Conservation (phyloP, 2,329 filamentous ascomycete species). For the Zymoseptoria tritici region DNA sequence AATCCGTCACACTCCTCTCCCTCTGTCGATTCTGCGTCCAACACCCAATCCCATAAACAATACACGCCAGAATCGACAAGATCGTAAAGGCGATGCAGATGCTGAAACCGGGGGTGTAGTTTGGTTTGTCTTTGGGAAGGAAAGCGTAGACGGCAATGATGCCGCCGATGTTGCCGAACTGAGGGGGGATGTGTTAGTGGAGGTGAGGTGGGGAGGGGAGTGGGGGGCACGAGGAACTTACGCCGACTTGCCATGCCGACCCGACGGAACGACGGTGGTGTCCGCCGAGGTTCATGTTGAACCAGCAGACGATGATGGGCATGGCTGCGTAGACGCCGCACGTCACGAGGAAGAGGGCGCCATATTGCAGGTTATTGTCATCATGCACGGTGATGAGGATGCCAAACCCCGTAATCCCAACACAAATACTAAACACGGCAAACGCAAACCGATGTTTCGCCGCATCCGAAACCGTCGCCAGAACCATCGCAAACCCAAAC, state of each 20-base stretch:
- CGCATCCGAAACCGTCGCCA: slow-evolving; percentile 66
- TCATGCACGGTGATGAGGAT: slow-evolving; percentile 67
- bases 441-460: slow-evolving; percentile 68
- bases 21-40: slow-evolving; percentile 54
- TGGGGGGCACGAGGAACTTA: background rate
- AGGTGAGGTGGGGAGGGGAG: too few species aligned
- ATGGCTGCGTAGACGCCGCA: slow-evolving; percentile 69
- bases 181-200: background rate
- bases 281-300: slow-evolving; percentile 48
- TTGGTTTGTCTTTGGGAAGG: slow-evolving; percentile 53
- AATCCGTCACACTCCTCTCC: slow-evolving; percentile 40
- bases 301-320: slow-evolving; percentile 59
- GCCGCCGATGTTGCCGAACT: slow-evolving; percentile 44
- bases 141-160: slow-evolving; percentile 48
- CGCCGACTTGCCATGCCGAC: slow-evolving; percentile 43
- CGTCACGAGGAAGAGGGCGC: slow-evolving; percentile 71
- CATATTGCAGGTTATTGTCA: slow-evolving; percentile 63
- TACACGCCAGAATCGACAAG: slow-evolving; percentile 56
- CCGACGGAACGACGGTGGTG: slow-evolving; percentile 45
- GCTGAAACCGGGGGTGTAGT: slow-evolving; percentile 64
- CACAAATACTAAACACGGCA: slow-evolving; percentile 57
- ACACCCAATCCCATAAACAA: slow-evolving; percentile 54
- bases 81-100: slow-evolving; percentile 69
- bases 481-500: slow-evolving; percentile 69
- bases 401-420: slow-evolving; percentile 66